phyloP scores from a whole-genome alignment of 495 filamentous ascomycete genomes.

The Penicillium turbatum region DNA sequence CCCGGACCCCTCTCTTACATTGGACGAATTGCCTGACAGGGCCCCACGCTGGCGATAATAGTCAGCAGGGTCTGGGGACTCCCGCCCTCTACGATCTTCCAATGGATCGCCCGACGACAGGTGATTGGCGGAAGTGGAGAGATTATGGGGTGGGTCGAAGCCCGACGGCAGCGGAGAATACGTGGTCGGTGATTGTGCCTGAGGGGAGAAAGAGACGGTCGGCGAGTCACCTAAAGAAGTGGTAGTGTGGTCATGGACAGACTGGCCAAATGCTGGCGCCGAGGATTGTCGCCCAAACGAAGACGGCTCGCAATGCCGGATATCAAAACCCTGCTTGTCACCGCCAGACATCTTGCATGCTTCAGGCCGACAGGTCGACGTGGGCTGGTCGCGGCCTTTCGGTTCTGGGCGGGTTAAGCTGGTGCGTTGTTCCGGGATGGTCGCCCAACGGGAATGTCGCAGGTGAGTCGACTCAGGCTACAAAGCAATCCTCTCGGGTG shows the following conservation, averaged over 20 bases:
- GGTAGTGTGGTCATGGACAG: conserved; percentile 22
- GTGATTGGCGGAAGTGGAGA: conserved; percentile 25
- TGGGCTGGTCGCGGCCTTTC: conserved; percentile 32
- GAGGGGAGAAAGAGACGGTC: conserved; percentile 24
- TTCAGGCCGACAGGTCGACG: conserved; percentile 27
- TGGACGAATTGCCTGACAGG: conserved; percentile 20
- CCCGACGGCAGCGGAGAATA: conserved; percentile 22
- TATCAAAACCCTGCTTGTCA: conserved; percentile 40
- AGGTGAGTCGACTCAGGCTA: conserved; percentile 38
- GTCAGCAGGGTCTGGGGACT: conserved; percentile 51
- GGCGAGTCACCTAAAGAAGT: conserved; percentile 22
- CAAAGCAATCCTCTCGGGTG: conserved; percentile 41
- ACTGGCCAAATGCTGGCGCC: conserved; percentile 27
- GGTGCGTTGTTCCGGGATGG: conserved; percentile 47
- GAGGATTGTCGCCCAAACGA: conserved; percentile 40
- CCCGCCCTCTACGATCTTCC: conserved; percentile 18
- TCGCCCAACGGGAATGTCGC: conserved; percentile 39
- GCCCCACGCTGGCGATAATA: conserved; percentile 44
- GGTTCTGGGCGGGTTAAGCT: conserved; percentile 29
- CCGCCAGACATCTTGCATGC: conserved; percentile 49
- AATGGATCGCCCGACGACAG: conserved; percentile 11
- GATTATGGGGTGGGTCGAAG: conserved; percentile 19
- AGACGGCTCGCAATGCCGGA: conserved; percentile 31
- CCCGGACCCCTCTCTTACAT: conserved; percentile 24
- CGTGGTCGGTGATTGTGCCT: conserved; percentile 26